phyloP scores from a whole-genome alignment of 257 asterid genomes.

The Nicotiana sylvestris region DNA sequence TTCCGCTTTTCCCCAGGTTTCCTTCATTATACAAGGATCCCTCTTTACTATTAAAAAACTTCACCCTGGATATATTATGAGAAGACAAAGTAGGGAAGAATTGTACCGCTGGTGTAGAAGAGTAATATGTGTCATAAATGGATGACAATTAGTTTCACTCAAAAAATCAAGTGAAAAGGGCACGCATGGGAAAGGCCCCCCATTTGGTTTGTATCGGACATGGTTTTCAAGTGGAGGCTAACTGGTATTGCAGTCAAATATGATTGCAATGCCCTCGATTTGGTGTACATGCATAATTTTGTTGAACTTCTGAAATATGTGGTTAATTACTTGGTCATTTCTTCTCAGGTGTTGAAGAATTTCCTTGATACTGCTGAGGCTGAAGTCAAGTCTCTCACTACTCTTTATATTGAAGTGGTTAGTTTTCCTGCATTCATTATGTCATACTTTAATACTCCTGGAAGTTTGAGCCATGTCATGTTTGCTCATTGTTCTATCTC shows the following conservation, averaged over 20 bases:
- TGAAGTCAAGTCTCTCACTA: constrained; percentile 88
- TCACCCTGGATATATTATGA: not conserved
- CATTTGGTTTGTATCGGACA: not conserved
- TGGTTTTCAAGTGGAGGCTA: not conserved
- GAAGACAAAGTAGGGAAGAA: constrained; percentile 4
- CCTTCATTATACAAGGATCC: not conserved
- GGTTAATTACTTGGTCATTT: constrained; percentile 19
- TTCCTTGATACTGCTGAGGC: constrained; percentile 90
- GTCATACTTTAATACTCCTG: not conserved
- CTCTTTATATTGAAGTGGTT: constrained; percentile 94
- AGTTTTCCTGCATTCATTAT: constrained; percentile 20
- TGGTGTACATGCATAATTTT: not conserved
- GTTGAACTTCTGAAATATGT: constrained; percentile 3
- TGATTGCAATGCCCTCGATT: not conserved
- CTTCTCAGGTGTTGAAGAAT: constrained; percentile 68
- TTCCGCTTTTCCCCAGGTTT: not conserved
- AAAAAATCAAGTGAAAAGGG: not conserved
- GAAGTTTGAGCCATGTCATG: not conserved
- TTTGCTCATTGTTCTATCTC: not conserved
- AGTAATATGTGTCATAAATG: not conserved
- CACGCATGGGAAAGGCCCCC: not conserved
- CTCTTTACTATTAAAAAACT: not conserved
- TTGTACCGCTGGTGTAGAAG: not conserved
- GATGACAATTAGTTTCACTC: not conserved
- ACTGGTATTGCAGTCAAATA: not conserved